phyloP scores from a whole-genome alignment of 2,329 filamentous ascomycete genomes.

The Acrodontium crateriforme region DNA sequence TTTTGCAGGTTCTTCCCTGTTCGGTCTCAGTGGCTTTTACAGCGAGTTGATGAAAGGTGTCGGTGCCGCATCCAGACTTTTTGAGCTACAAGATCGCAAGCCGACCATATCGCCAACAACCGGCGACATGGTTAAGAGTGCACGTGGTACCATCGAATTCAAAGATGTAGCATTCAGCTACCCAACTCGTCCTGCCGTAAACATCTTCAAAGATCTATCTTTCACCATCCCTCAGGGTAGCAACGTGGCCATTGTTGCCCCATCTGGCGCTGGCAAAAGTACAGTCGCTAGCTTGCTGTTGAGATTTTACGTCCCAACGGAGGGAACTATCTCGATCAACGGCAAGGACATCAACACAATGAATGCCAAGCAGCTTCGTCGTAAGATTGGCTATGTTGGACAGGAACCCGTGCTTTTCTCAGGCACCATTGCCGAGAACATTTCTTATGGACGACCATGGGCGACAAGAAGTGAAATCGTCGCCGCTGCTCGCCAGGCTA shows the following conservation, averaged over 20 bases:
- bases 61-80: constrained; percentile 87
- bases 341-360: constrained; percentile 70
- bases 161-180: constrained; percentile 79
- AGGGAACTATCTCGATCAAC: constrained; percentile 67
- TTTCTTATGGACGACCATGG: constrained; percentile 73
- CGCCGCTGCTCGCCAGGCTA: constrained; percentile 75
- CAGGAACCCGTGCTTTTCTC: constrained; percentile 92
- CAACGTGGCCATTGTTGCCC: constrained; percentile 92
- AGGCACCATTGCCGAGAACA: constrained; percentile 74
- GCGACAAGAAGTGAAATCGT: constrained; percentile 72
- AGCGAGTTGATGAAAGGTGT: constrained; percentile 99
- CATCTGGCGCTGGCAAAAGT: constrained; percentile 90
- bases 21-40: constrained; percentile 90
- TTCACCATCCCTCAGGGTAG: constrained; percentile 88
- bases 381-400: constrained; percentile 86
- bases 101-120: constrained; percentile 79
- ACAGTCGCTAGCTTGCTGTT: constrained; percentile 86
- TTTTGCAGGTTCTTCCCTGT: constrained; percentile 72
- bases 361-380: constrained; percentile 84
- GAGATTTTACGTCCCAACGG: constrained; percentile 75
- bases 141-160: constrained; percentile 80
- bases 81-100: constrained; percentile 84
- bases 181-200: constrained; percentile 80
- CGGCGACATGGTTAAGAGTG: constrained; percentile 64
- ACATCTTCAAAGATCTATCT: constrained; percentile 75